Evolutionary conservation across 169 alveolate species (phyloP).

Genomic region (Cryptosporidium baileyi): DNA sequence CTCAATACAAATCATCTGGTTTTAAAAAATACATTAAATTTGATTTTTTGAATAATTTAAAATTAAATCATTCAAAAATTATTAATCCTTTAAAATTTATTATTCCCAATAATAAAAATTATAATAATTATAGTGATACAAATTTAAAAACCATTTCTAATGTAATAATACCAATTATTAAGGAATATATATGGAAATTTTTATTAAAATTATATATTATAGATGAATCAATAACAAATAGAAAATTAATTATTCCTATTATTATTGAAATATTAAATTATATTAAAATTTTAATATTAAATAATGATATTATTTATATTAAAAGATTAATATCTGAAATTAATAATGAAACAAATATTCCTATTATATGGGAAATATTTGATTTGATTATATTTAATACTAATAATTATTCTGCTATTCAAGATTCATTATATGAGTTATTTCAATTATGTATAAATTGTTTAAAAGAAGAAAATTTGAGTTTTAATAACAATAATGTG

Average conservation of each 20-base stretch:
- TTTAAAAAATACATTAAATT: too few relatives aligned
- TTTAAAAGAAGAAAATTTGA: not conserved
- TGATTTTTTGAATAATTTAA: too few relatives aligned
- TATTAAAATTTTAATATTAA: not conserved
- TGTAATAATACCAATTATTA: not conserved
- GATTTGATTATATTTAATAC: slow-evolving; percentile 5
- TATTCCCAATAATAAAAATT: not conserved
- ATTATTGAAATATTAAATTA: slow-evolving; percentile 19
- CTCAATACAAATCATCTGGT: too few relatives aligned
- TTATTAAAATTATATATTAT: not conserved
- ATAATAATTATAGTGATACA: not conserved
- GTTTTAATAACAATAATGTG: too few relatives aligned
- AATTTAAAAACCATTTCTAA: not conserved
- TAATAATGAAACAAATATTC: not conserved
- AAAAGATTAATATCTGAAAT: not conserved
- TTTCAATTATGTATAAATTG: not conserved
- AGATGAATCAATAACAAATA: too few relatives aligned
- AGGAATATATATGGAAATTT: not conserved
- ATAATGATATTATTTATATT: not conserved
- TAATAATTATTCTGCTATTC: not conserved
- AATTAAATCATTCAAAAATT: not conserved
- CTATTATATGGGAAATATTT: slow-evolving; percentile 31
- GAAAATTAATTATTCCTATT: not conserved
- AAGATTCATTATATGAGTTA: not conserved
- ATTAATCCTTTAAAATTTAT: not conserved